Percentiles rank a stretch among this genome's conserved stretches.
phyloP scores from a whole-genome alignment of 352 stramenopile genomes.

The Pseudoperonospora humuli region DNA sequence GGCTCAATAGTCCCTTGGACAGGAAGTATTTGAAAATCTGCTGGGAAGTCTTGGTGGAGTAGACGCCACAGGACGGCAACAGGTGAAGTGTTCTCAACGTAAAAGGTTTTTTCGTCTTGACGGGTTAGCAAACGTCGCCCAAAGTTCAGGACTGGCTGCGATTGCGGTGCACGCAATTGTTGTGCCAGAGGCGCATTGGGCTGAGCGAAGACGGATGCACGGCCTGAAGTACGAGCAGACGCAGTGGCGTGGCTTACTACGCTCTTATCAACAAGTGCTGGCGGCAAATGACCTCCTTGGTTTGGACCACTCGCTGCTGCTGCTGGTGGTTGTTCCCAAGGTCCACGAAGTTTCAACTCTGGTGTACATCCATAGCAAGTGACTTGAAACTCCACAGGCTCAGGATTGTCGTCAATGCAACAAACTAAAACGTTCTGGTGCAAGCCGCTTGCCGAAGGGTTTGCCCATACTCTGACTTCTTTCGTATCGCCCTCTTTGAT shows the following conservation, averaged over 20 bases:
- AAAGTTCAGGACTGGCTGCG: slow-evolving; percentile 74
- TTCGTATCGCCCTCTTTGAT: slow-evolving; percentile 85
- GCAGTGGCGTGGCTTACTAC: no score
- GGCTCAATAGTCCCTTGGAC: slow-evolving; percentile 64
- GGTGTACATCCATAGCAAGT: slow-evolving; percentile 83
- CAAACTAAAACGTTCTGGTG: slow-evolving; percentile 82
- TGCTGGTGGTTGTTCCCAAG: slow-evolving; percentile 87
- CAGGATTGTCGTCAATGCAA: slow-evolving; percentile 87
- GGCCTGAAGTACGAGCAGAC: no score
- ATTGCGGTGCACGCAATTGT: no score
- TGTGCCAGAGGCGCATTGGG: no score
- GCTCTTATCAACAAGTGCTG: no score
- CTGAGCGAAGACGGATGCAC: no score
- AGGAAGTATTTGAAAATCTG: slow-evolving; percentile 70
- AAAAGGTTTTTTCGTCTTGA: slow-evolving; percentile 83
- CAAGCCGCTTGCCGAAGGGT: slow-evolving; percentile 51
- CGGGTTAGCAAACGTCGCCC: slow-evolving; percentile 87
- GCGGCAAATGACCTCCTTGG: no score
- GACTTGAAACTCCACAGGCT: slow-evolving; percentile 85
- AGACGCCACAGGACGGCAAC: slow-evolving; percentile 76
- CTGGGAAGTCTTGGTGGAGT: slow-evolving; percentile 20
- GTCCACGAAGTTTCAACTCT: slow-evolving; percentile 64
- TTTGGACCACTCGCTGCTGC: no score
- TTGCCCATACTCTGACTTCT: slow-evolving; percentile 89
- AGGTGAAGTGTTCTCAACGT: slow-evolving; percentile 74